phyloP scores from a whole-genome alignment of 1,284 basidiomycete genomes.

The Phlebopus sp. region DNA sequence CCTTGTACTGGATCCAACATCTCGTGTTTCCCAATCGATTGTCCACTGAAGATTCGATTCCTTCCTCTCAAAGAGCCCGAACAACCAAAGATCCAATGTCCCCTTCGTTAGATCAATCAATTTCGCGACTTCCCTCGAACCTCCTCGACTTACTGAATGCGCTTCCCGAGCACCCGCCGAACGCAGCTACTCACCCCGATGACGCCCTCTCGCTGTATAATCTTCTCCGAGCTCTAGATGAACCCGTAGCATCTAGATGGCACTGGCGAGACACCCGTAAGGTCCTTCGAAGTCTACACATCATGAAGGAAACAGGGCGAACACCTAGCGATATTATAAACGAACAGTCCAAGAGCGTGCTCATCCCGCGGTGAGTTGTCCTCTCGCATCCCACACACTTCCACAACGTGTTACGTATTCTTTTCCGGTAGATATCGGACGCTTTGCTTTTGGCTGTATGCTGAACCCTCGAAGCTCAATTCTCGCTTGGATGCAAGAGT shows the following conservation, averaged over 20 bases:
- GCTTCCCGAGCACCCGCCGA: slow-evolving; percentile 54
- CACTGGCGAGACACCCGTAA: slow-evolving; percentile 96
- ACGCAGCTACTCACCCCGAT: slow-evolving; percentile 50
- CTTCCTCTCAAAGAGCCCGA: neutral
- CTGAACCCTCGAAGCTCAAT: slow-evolving; percentile 64
- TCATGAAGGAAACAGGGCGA: slow-evolving; percentile 74
- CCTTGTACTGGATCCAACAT: slow-evolving; percentile 97
- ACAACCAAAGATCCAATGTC: slow-evolving; percentile 7
- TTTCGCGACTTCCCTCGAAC: slow-evolving; percentile 46
- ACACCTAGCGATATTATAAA: slow-evolving; percentile 68
- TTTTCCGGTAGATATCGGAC: slow-evolving; percentile 77
- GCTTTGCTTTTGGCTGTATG: slow-evolving; percentile 91
- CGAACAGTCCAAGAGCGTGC: slow-evolving; percentile 52
- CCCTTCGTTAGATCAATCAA: slow-evolving; percentile 32
- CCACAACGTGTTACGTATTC: no score
- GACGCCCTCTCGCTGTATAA: slow-evolving; percentile 61
- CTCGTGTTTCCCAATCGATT: slow-evolving; percentile 79
- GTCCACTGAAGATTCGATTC: slow-evolving; percentile 20
- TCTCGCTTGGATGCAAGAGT: slow-evolving; percentile 77
- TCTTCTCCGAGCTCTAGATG: slow-evolving; percentile 74
- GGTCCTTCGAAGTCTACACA: slow-evolving; percentile 76
- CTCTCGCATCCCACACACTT: neutral
- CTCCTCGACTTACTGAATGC: slow-evolving; percentile 49
- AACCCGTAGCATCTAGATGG: slow-evolving; percentile 79
- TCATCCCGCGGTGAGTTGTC: slow-evolving; percentile 46